Percentiles rank a stretch among this genome's conserved stretches.
Evolutionary conservation across 1,284 basidiomycete species (phyloP).

Genomic region (Exsudoporus floridanus): DNA sequence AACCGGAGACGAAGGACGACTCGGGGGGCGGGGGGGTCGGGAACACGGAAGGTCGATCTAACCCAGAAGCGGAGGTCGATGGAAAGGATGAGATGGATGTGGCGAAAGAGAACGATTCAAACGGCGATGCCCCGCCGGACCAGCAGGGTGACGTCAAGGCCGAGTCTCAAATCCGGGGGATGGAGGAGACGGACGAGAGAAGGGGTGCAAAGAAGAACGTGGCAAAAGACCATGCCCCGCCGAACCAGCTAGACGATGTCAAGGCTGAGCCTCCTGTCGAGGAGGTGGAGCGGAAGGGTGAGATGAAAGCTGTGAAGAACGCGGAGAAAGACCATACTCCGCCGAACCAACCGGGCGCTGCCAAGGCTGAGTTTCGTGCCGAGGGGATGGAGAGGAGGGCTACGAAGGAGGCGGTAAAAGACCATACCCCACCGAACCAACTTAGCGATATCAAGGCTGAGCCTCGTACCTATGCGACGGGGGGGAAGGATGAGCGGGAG

Average conservation of each 20-base stretch:
- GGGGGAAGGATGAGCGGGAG: background rate
- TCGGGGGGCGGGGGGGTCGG: background rate
- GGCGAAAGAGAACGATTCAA: background rate
- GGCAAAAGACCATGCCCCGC: background rate
- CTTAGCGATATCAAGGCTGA: background rate
- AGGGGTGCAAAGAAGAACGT: background rate
- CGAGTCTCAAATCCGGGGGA: background rate
- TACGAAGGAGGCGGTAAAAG: background rate
- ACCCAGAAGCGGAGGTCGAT: background rate
- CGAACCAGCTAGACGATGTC: background rate
- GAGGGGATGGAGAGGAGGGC: background rate
- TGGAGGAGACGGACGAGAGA: background rate
- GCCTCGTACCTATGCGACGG: background rate
- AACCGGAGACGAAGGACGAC: slow-evolving; percentile 4
- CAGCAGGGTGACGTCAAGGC: background rate
- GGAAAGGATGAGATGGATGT: background rate
- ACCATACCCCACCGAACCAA: background rate
- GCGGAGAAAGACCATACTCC: background rate
- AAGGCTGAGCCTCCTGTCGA: background rate
- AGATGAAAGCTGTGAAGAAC: background rate
- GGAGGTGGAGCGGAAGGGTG: background rate
- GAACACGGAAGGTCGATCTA: background rate
- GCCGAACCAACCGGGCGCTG: background rate
- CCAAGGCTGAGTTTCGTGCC: background rate
- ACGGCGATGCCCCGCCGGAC: background rate